These are phyloP conservation scores for Globisporangium mamillatum DNA, from an alignment of 352 stramenopile genomes.

Conservation along the genomic window DNA sequence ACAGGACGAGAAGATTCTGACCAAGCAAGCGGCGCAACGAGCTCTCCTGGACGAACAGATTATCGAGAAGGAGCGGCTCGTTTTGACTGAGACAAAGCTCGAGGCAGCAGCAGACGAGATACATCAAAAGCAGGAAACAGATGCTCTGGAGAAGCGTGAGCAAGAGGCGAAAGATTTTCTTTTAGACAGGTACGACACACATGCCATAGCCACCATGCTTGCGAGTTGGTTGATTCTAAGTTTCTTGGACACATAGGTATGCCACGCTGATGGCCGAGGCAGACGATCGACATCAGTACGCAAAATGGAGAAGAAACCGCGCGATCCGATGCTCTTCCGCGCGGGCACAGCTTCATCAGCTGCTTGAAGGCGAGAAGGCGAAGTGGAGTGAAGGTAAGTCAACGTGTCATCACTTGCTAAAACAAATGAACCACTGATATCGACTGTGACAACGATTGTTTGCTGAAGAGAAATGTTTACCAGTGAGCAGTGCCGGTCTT, in stretches of 20 bases:
- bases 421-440: neutral
- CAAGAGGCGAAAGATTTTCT: constrained; percentile 9
- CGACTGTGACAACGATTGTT: neutral
- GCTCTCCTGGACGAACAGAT: constrained; percentile 17
- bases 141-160: constrained; percentile 5
- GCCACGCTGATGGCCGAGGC: constrained; percentile 29
- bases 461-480: constrained; percentile 4
- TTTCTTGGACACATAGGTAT: constrained; percentile 29
- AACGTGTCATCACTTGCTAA: neutral
- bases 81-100: constrained; percentile 11
- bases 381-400: constrained; percentile 33
- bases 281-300: constrained; percentile 45
- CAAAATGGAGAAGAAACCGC: constrained; percentile 53
- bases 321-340: constrained; percentile 38
- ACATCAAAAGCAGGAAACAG: neutral
- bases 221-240: neutral
- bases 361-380: constrained; percentile 26
- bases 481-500: too few relatives aligned
- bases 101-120: constrained; percentile 11
- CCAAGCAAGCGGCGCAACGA: constrained; percentile 12
- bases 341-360: constrained; percentile 28
- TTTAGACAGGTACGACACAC: constrained; percentile 6
- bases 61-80: neutral
- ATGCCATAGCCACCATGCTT: neutral
- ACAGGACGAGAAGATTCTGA: constrained; percentile 4